These are phyloP conservation scores for Carex myosuroides DNA, from an alignment of 176 grass and related monocot genomes.

Conservation along the genomic window DNA sequence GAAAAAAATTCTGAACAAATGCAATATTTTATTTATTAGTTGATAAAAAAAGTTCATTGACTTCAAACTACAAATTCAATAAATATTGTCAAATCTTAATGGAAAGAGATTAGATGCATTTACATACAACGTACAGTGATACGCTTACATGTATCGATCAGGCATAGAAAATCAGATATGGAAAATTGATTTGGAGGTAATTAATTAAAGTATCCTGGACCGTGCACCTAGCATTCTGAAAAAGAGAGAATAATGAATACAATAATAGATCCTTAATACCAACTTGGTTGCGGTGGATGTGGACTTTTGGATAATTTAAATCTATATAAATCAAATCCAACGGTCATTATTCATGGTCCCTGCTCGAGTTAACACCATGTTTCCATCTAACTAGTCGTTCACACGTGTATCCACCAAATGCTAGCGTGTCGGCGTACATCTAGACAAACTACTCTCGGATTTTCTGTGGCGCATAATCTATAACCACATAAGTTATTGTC, in stretches of 20 bases:
- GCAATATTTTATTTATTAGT: too few species aligned
- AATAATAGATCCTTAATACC: background rate
- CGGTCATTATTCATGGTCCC: background rate
- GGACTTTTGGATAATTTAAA: background rate
- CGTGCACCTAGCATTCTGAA: background rate
- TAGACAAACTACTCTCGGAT: background rate
- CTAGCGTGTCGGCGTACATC: slow-evolving; percentile 1
- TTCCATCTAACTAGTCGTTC: background rate
- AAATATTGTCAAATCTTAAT: too few species aligned
- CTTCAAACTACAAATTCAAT: too few species aligned
- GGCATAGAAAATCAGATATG: background rate
- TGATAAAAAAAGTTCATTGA: too few species aligned
- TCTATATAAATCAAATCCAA: background rate
- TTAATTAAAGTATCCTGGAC: background rate
- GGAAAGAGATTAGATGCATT: too few species aligned
- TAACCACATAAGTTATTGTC: too few species aligned
- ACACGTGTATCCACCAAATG: background rate
- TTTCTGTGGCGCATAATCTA: background rate
- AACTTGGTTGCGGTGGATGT: background rate
- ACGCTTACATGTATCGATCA: too few species aligned
- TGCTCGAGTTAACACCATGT: background rate
- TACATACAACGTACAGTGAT: too few species aligned
- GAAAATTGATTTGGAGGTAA: background rate
- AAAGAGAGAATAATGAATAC: background rate
- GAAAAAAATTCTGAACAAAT: too few species aligned